Conservation (phyloP, 768 basidiomycete species). For the Tulasnella sp. region DNA sequence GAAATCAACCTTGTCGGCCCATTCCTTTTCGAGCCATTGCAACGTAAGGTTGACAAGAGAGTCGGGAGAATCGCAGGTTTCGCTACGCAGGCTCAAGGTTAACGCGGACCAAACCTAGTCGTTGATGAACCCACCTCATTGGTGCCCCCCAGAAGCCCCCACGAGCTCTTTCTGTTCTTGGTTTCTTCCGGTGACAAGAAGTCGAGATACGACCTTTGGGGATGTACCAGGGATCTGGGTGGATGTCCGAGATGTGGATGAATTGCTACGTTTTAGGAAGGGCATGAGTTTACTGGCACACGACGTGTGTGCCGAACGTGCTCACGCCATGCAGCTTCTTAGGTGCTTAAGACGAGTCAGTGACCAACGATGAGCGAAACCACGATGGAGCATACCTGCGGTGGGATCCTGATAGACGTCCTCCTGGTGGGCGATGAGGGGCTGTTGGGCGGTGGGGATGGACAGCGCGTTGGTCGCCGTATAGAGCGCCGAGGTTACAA, state of each 20-base stretch:
- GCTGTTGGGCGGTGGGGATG: too few species aligned
- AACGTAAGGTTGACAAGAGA: slow-evolving; percentile 69
- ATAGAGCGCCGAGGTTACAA: too few species aligned
- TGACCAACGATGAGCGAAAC: background rate
- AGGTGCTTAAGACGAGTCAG: background rate
- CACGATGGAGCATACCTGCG: background rate
- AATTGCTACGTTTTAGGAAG: slow-evolving; percentile 44
- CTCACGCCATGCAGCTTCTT: slow-evolving; percentile 10
- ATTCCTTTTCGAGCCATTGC: slow-evolving; percentile 63
- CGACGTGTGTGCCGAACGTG: background rate
- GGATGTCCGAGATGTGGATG: slow-evolving; percentile 73
- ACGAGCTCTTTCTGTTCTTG: slow-evolving; percentile 37
- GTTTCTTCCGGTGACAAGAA: slow-evolving; percentile 52
- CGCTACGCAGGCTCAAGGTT: slow-evolving; percentile 22
- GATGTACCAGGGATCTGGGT: slow-evolving; percentile 61
- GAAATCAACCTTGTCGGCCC: slow-evolving; percentile 79
- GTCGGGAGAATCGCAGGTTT: slow-evolving; percentile 73
- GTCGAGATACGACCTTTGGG: slow-evolving; percentile 40
- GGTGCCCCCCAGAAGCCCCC: slow-evolving; percentile 57
- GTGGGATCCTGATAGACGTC: too few species aligned
- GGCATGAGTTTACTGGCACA: background rate
- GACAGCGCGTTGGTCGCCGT: too few species aligned
- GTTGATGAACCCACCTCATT: slow-evolving; percentile 40
- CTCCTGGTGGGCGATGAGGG: too few species aligned
- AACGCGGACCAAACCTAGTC: background rate